Percentiles rank a stretch among this genome's conserved stretches.
These are phyloP conservation scores for Penicillium tannophilum DNA, from an alignment of 495 filamentous ascomycete species.

Conservation along the genomic window DNA sequence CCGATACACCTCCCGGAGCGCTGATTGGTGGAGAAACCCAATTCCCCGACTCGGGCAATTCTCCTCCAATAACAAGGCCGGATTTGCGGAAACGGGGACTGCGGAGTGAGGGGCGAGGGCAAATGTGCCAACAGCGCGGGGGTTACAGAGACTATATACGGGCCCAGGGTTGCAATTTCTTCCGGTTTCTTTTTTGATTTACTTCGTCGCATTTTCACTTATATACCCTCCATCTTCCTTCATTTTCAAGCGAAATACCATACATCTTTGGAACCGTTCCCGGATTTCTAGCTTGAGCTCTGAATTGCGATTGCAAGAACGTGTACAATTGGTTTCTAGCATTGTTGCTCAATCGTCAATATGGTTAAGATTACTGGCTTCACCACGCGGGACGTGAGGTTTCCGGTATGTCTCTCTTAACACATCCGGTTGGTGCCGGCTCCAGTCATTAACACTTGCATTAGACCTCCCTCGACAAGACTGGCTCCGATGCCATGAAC, in stretches of 20 bases:
- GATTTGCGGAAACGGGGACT: constrained; percentile 5
- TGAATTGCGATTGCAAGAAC: constrained; percentile 1
- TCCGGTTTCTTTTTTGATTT: constrained; percentile 7
- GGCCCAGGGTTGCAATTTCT: constrained; percentile 18
- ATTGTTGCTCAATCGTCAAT: constrained; percentile 16
- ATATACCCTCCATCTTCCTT: not conserved
- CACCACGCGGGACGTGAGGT: constrained; percentile 83
- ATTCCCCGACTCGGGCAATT: constrained; percentile 22
- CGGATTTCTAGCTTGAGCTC: not conserved
- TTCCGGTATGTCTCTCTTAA: constrained; percentile 60
- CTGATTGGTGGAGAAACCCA: constrained; percentile 35
- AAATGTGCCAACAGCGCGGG: constrained; percentile 26
- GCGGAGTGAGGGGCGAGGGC: constrained; percentile 21
- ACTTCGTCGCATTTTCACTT: constrained; percentile 6
- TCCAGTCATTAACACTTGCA: not conserved
- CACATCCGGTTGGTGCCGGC: not conserved
- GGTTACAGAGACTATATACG: constrained; percentile 32
- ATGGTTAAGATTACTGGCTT: constrained; percentile 82
- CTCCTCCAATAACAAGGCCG: constrained; percentile 33
- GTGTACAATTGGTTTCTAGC: constrained; percentile 15
- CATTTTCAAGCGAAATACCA: not conserved
- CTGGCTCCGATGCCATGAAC: constrained; percentile 97
- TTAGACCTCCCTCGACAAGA: constrained; percentile 89
- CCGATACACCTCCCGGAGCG: constrained; percentile 21
- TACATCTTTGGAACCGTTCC: not conserved